Conservation (phyloP, 345 rosid genomes). For the Mangifera indica region DNA sequence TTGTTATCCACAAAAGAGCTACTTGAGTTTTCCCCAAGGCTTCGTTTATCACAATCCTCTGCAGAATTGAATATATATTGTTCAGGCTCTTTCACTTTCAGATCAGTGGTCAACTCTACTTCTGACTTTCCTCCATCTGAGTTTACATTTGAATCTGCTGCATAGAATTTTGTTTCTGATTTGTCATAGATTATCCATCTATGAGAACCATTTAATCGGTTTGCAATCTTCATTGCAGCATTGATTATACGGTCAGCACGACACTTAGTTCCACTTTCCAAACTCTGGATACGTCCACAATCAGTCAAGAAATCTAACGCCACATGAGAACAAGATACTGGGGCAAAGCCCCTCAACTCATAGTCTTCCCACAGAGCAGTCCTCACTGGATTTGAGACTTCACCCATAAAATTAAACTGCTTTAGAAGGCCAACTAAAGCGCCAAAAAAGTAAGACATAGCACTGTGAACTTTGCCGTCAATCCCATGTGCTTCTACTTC, state of each 20-base stretch:
- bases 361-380: constrained; percentile 88
- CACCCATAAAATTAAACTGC: constrained; percentile 33
- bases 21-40: constrained; percentile 30
- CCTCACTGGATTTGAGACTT: constrained; percentile 20
- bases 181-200: constrained; percentile 60
- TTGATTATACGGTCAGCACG: constrained; percentile 53
- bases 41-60: constrained; percentile 28
- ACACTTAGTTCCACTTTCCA: constrained; percentile 38
- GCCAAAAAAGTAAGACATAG: constrained; percentile 57
- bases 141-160: constrained; percentile 15
- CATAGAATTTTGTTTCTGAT: constrained; percentile 33
- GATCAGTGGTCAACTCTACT: constrained; percentile 5
- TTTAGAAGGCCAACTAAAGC: constrained; percentile 47
- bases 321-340: constrained; percentile 46
- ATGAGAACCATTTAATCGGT: constrained; percentile 39
- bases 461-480: constrained; percentile 52
- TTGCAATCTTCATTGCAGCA: constrained; percentile 62
- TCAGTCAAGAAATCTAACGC: constrained; percentile 58
- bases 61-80: constrained; percentile 1
- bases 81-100: constrained; percentile 21
- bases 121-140: constrained; percentile 23
- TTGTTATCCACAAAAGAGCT: constrained; percentile 29
- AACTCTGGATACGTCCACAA: constrained; percentile 36
- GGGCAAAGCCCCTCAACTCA: constrained; percentile 74
- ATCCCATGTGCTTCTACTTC: constrained; percentile 31